Conservation (phyloP, 2,329 filamentous ascomycete species). For the Curvularia eragrostidis region DNA sequence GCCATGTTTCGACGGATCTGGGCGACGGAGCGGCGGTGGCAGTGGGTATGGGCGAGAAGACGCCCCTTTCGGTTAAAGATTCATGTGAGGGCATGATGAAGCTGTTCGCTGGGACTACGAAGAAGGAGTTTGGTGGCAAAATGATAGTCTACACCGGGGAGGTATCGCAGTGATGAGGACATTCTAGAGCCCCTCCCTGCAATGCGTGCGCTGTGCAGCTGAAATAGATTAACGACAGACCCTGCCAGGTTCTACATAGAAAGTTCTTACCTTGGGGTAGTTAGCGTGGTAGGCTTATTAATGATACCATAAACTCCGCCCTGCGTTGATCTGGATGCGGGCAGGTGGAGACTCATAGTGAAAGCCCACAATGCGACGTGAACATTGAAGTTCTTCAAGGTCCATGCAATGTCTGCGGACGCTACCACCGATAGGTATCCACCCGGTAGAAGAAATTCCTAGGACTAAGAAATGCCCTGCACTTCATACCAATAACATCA, state of each 20-base stretch:
- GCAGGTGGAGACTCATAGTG: neutral
- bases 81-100: conserved; percentile 15
- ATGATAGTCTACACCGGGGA: conserved; percentile 4
- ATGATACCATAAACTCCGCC: neutral
- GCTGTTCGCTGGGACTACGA: neutral
- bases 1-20: conserved; percentile 17
- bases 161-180: conserved; percentile 2
- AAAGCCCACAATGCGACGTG: neutral
- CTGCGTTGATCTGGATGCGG: neutral
- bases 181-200: neutral
- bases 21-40: conserved; percentile 12
- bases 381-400: neutral
- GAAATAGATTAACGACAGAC: neutral
- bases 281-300: neutral
- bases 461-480: too few relatives aligned
- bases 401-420: neutral
- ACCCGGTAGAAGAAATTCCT: too few relatives aligned
- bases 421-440: neutral
- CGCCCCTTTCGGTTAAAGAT: conserved; percentile 8
- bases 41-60: conserved; percentile 7
- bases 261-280: neutral
- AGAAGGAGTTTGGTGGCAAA: conserved; percentile 10
- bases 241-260: neutral
- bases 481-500: too few relatives aligned
- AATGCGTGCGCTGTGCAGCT: neutral